phyloP scores from a whole-genome alignment of 2,329 filamentous ascomycete genomes.

The Alternaria infectoria region DNA sequence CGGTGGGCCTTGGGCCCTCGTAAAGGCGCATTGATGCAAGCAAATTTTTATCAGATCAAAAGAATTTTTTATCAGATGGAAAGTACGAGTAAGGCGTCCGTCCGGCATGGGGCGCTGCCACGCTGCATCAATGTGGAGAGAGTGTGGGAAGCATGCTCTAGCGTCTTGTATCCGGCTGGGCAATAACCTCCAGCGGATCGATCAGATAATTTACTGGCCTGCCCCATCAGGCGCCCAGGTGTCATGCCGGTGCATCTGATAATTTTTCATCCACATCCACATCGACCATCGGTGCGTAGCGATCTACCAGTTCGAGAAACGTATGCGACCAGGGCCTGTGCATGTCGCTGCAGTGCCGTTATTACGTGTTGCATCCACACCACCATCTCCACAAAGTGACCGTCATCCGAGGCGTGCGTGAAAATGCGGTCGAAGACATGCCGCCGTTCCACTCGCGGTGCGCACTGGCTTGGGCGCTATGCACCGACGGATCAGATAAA shows the following conservation, averaged over 20 bases:
- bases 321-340: too few relatives aligned
- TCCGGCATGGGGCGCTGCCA: neutral
- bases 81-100: neutral
- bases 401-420: constrained; percentile 21
- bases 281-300: neutral
- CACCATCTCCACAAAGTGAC: neutral
- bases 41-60: too few relatives aligned
- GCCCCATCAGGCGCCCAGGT: constrained; percentile 6
- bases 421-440: neutral
- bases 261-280: neutral
- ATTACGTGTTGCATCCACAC: constrained; percentile 27
- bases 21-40: constrained; percentile 2
- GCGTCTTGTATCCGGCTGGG: constrained; percentile 9
- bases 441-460: neutral
- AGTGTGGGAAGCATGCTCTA: constrained; percentile 5
- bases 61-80: too few relatives aligned
- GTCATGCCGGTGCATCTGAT: constrained; percentile 15
- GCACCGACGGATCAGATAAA: constrained; percentile 17
- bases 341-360: constrained; percentile 15
- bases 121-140: constrained; percentile 9
- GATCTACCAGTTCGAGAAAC: neutral
- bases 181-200: constrained; percentile 10
- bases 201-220: constrained; percentile 22
- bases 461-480: constrained; percentile 6
- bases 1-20: constrained; percentile 17